Evolutionary conservation across 495 filamentous ascomycete genomes (phyloP).

Genomic region (Daldinia decipiens): DNA sequence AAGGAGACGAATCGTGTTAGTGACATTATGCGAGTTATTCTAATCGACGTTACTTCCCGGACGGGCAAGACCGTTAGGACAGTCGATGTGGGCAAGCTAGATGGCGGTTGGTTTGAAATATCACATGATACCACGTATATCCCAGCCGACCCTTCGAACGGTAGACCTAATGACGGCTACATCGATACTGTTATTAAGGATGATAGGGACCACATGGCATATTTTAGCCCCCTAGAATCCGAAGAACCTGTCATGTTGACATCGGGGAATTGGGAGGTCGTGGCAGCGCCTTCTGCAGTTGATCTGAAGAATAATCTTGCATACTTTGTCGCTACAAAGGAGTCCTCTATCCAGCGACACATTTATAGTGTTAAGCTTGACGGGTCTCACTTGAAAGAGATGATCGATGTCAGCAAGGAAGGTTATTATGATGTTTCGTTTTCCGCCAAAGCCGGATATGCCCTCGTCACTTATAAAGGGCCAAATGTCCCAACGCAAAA

Average conservation of each 20-base stretch:
- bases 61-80: conserved; percentile 83
- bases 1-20: conserved; percentile 95
- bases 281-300: conserved; percentile 86
- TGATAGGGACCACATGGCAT: conserved; percentile 89
- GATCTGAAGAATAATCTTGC: conserved; percentile 85
- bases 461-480: conserved; percentile 81
- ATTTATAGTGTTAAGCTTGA: conserved; percentile 84
- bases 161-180: conserved; percentile 85
- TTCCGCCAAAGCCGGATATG: conserved; percentile 82
- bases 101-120: conserved; percentile 98
- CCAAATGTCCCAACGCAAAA: conserved; percentile 93
- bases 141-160: conserved; percentile 81
- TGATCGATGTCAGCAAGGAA: conserved; percentile 80
- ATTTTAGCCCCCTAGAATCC: conserved; percentile 92
- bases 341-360: conserved; percentile 87
- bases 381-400: conserved; percentile 74
- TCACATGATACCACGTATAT: conserved; percentile 87
- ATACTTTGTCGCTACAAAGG: conserved; percentile 89
- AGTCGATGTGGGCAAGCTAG: conserved; percentile 79
- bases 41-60: conserved; percentile 80
- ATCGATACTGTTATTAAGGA: conserved; percentile 90
- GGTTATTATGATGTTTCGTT: conserved; percentile 91
- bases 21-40: conserved; percentile 83
- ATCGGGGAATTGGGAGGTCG: conserved; percentile 92
- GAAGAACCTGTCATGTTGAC: conserved; percentile 84